Conservation (phyloP, 768 basidiomycete genomes). For the Porpolomopsis calyptriformis region DNA sequence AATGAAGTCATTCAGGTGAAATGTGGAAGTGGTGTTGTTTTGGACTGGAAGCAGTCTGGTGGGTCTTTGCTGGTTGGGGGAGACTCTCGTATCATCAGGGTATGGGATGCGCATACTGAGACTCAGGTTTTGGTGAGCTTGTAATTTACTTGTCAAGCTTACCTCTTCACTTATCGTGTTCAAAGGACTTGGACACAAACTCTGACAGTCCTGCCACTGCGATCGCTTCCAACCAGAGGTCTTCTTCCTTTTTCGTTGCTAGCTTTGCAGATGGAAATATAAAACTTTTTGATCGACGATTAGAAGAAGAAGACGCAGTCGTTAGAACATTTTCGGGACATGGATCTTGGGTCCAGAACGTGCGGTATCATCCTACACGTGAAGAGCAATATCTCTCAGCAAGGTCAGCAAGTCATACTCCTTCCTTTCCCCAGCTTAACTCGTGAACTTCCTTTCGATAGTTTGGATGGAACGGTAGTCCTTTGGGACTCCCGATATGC, state of each 20-base stretch:
- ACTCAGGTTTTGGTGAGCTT: conserved; percentile 54
- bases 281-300: conserved; percentile 84
- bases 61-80: conserved; percentile 86
- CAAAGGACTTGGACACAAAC: conserved; percentile 79
- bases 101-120: conserved; percentile 95
- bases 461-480: conserved; percentile 82
- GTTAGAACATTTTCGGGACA: conserved; percentile 71
- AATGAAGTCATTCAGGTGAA: conserved; percentile 63
- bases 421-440: not conserved
- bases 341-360: conserved; percentile 82
- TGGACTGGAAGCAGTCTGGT: conserved; percentile 87
- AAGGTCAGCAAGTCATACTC: conserved; percentile 38
- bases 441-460: conserved; percentile 29
- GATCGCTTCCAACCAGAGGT: conserved; percentile 65
- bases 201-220: conserved; percentile 85
- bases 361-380: conserved; percentile 67
- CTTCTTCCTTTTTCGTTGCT: conserved; percentile 72
- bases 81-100: conserved; percentile 76
- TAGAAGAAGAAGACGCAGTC: conserved; percentile 73
- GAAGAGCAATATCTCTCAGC: conserved; percentile 72
- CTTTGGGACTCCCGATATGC: conserved; percentile 79
- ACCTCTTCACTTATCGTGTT: not conserved
- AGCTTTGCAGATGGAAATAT: conserved; percentile 90
- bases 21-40: conserved; percentile 76
- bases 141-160: not conserved